Evolutionary conservation across 768 basidiomycete species (phyloP), one percentile per base, ranked within the genome.

Genomic region (Naganishia vishniacii): DNA sequence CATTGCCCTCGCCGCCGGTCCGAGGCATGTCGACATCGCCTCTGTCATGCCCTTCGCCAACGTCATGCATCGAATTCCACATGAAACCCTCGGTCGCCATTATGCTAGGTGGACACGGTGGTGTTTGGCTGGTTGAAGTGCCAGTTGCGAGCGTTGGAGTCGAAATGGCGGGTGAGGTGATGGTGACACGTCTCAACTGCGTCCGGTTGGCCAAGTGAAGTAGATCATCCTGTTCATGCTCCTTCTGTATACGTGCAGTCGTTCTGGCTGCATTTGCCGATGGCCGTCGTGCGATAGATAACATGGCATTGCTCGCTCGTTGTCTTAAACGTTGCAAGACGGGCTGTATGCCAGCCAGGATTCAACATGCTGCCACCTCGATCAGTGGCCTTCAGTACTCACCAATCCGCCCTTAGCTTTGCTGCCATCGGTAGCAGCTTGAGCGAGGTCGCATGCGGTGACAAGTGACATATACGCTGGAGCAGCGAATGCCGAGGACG

Each of bases 401-500:
- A 65, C 61, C 4, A 77, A 59, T 5, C 75, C 73, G 41, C 69
- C 70, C 68, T 75, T 75, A 12, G 75, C 75, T 47, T 73, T 69
- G 61, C 72, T 75, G 11, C 74, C 74, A 20, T 69, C 65, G 4
- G 69, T 64, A 18, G 75, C 72, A 1, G 75, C 74, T 31, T 65
- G 63, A 0, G 74, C 70, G 7, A 77, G 72, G 47, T 77, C 75
- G 49, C 71, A 73, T n/a, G 73, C 74, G 37, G 72, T 71, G 15
- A 70, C 66, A 48, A 77, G 67, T 29, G 74, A 68, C 48, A 73
- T 70, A 31, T 69, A 73, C 2, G 75, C 71, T 0, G 74, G 75
- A 23, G 66, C 64, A 18, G 75, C 73, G 44, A 76, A 76, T 1
- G 75, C 72, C 12, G 68, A 74, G 1, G 46, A 61, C 0, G 75